Percentiles rank a stretch among this genome's conserved stretches.
phyloP scores from a whole-genome alignment of 2,329 filamentous ascomycete species.

The Alternaria solani region DNA sequence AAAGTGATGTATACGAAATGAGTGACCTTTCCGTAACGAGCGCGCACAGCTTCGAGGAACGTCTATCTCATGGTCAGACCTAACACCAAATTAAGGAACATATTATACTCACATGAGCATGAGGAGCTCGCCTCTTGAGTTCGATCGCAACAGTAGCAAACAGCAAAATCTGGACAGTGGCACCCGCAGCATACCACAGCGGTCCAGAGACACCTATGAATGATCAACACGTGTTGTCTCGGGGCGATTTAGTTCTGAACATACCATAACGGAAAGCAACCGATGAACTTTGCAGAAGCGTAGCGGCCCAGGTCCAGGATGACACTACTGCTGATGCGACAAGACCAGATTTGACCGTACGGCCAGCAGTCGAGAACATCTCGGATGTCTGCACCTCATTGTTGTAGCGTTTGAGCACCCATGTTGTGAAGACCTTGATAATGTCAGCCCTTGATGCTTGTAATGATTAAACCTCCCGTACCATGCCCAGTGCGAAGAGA shows the following conservation, averaged over 20 bases:
- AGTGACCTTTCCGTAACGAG: conserved; percentile 77
- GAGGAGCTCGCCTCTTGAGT: conserved; percentile 44
- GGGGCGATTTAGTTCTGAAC: rapidly evolving
- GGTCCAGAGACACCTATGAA: conserved; percentile 39
- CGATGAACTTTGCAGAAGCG: conserved; percentile 40
- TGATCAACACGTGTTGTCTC: neutral
- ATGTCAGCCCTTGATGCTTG: neutral
- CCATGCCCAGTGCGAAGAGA: conserved; percentile 42
- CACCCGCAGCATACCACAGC: conserved; percentile 46
- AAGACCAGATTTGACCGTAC: conserved; percentile 44
- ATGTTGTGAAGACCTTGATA: conserved; percentile 36
- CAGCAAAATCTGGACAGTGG: conserved; percentile 44
- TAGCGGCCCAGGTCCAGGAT: conserved; percentile 44
- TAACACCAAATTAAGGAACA: rapidly evolving
- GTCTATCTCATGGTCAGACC: conserved; percentile 62
- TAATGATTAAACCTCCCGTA: neutral
- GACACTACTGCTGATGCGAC: conserved; percentile 43
- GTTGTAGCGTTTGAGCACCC: conserved; percentile 42
- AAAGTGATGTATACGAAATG: conserved; percentile 85
- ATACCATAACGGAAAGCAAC: conserved; percentile 47
- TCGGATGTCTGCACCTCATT: conserved; percentile 44
- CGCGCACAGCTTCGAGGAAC: conserved; percentile 82
- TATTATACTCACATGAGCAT: conserved; percentile 34
- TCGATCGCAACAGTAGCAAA: conserved; percentile 45
- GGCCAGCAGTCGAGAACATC: conserved; percentile 43